Base-by-base conservation (phyloP, 768 basidiomycete species). In the Xerocomellus intermedius region DNA sequence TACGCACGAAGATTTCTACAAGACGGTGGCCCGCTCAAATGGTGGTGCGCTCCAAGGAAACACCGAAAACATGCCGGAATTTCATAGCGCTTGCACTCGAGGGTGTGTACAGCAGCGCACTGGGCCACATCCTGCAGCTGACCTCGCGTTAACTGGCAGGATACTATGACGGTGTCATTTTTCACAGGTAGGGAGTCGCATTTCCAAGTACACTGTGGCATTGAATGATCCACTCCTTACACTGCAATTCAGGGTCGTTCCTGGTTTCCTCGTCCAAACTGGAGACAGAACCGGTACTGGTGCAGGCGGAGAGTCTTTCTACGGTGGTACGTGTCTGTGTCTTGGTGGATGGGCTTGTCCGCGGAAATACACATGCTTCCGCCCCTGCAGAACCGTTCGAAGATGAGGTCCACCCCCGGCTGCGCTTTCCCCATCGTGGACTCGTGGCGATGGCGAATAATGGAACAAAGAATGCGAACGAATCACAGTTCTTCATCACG, bases 401-500 rank as follows among this genome's bases (percentile, higher is more conserved):
- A 68, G 94, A 97, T 73, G 95, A 98, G 72, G 85, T 94, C 19
- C 94, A 96, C 63, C 93, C 94, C 4, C 83, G 97, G 36, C 76
- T 99, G 56, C 86, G 91, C 37, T 98, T 90, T 70, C 74, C 84
- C 1, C 89, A 98, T 65, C 88, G 97, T 50, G 97, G 97, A 1
- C 71, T 98, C 3, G 86, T 99, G 2, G 97, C 80, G 1, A 95
- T 97, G 91, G 97, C 97, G 5, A 97, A 97, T 64, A 86, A 81
- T 54, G 93, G 94, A 10, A 79, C 79, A 28, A 91, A 89, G 70
- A 82, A 95, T 66, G 85, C 91, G 4, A 99, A 99, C 61, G 89
- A 91, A 50, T 96, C 93, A 0, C 96, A 98, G 69, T 98, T 94
- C 73, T 88, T 98, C 68, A 86, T 98, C 47, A 98, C 97, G 0